Evolutionary conservation across 768 basidiomycete genomes (phyloP), one percentile per base, ranked within the genome.

Genomic region (Macrocybe gigantea): DNA sequence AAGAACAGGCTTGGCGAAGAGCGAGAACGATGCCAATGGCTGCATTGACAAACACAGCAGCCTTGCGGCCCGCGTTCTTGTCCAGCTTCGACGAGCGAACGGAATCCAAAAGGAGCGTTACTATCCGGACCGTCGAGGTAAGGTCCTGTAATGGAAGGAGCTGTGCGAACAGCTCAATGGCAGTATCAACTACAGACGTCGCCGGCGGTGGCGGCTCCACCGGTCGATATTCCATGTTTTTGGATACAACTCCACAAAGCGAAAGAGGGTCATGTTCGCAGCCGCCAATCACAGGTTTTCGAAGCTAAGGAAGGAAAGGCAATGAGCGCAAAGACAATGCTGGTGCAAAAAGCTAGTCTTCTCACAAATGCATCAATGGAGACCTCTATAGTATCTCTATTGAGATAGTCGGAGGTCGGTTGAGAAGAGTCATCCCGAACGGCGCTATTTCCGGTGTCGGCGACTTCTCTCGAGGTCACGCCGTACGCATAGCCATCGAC

Each of bases 401-500:
- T 87, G 47, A 86, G 64, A 56, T 70, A 72, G 47, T 83, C 79
- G 47, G 69, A 71, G 8, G 63, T 67, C 29, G 59, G 60, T 12
- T 57, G 57, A 3, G 62, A 50, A 13, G 60, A 50, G 11, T 68
- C 64, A 33, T 66, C 67, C 34, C 68, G 67, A 6, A 59, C 57
- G 36, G 59, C 58, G 29, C 63, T 56, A 33, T 64, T 64, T 32
- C 72, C 66, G 45, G 78, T 72, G 41, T 80, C 74, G 9, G 65
- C 60, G 14, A 81, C 63, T 41, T 82, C 78, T 14, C 83, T 67
- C 38, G 77, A 85, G 3, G 91, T 90, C 2, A 96, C 83, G 0
- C 95, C 95, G 65, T 91, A 93, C 0, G 83, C 94, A 65, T 93
- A 95, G 5, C 92, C 90, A 63, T 98, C 95, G 1, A 77, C 73